A percentile compares a stretch with the other conserved stretches of the same genome.
Conservation (phyloP, 257 asterid genomes). For the Mitragyna speciosa region DNA sequence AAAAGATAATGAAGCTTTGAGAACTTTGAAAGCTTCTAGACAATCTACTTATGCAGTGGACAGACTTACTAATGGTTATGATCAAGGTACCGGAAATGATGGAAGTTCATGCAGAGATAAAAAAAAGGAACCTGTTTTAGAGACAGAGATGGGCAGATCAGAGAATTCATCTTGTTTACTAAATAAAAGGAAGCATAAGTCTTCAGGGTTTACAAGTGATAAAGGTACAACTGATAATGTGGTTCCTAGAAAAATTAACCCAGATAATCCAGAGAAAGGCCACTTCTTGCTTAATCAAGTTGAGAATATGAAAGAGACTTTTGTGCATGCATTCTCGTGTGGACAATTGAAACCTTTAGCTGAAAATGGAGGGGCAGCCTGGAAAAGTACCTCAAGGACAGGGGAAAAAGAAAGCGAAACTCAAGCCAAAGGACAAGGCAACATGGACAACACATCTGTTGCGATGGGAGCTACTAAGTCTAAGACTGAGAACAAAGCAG, state of each 20-base stretch:
- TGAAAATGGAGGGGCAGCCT: constrained; percentile 20
- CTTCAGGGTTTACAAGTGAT: constrained; percentile 26
- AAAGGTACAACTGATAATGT: constrained; percentile 24
- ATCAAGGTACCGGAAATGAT: constrained; percentile 27
- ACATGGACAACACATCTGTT: constrained; percentile 34
- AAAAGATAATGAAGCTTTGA: constrained; percentile 68
- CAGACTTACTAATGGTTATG: constrained; percentile 4
- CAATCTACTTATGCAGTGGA: constrained; percentile 17
- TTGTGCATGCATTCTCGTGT: constrained; percentile 17
- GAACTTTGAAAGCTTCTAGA: constrained; percentile 47
- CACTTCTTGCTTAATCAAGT: constrained; percentile 24
- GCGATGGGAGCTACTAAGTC: constrained; percentile 23
- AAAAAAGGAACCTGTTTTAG: constrained; percentile 30
- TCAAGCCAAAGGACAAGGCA: constrained; percentile 26
- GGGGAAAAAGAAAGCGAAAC: constrained; percentile 37
- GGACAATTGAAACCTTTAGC: constrained; percentile 17
- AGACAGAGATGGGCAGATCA: constrained; percentile 29
- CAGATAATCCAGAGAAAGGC: constrained; percentile 31
- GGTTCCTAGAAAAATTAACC: constrained; percentile 23
- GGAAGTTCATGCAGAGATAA: constrained; percentile 30
- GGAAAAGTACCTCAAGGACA: constrained; percentile 24
- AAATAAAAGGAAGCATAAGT: constrained; percentile 27
- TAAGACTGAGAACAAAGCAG: constrained; percentile 22
- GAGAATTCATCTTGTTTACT: constrained; percentile 26
- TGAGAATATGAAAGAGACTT: constrained; percentile 19